Conservation (phyloP, 148 eudicot genomes). For the Dysphania ambrosioides region DNA sequence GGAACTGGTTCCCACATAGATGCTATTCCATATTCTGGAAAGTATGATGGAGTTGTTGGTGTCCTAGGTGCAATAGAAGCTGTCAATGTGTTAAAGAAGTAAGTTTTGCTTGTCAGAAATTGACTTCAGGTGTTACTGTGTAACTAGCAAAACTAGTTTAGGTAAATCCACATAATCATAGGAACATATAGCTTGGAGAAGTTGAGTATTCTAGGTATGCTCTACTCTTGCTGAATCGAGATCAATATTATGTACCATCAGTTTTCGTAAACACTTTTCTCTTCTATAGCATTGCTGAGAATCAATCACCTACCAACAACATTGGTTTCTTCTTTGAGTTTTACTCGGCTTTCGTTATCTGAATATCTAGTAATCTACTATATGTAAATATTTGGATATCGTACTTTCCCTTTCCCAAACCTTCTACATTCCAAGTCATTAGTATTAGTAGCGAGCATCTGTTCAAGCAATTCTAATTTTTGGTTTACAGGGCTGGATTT, state of each 20-base stretch:
- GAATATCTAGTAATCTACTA: no score
- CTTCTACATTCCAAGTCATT: not conserved
- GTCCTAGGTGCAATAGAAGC: slow-evolving; percentile 99
- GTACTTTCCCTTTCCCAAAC: not conserved
- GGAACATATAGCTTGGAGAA: not conserved
- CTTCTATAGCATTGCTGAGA: not conserved
- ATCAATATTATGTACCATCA: not conserved
- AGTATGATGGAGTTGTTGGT: slow-evolving; percentile 95
- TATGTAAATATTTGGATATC: not conserved
- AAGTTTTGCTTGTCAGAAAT: slow-evolving; percentile 12
- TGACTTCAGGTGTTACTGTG: not conserved
- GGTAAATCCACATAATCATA: not conserved
- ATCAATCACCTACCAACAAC: not conserved
- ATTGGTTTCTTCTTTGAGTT: not conserved
- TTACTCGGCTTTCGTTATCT: not conserved
- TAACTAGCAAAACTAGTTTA: not conserved
- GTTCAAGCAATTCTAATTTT: not conserved
- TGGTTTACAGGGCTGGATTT: slow-evolving; percentile 71
- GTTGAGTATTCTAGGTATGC: not conserved
- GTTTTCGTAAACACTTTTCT: not conserved
- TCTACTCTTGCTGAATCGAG: not conserved
- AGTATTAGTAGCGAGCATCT: not conserved
- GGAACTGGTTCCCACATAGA: slow-evolving; percentile 93
- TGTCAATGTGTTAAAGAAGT: slow-evolving; percentile 71
- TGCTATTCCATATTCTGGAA: slow-evolving; percentile 97